These are phyloP conservation scores for Puccinia horiana DNA, from an alignment of 1,284 basidiomycete genomes.

Conservation along the genomic window DNA sequence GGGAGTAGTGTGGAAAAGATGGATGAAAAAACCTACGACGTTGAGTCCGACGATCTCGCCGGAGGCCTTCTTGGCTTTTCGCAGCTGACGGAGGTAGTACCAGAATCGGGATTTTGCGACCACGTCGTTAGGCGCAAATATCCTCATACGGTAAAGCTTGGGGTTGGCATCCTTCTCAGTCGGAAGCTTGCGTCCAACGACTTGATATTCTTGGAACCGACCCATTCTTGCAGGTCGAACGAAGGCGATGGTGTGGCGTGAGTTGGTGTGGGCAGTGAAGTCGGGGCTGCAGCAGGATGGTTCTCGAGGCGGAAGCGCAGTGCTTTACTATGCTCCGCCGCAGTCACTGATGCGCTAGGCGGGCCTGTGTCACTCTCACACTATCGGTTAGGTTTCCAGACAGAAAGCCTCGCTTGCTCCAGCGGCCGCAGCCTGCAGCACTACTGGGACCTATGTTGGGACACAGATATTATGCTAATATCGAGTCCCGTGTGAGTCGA, in stretches of 20 bases:
- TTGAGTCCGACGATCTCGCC: constrained; percentile 97
- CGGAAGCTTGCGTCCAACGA: constrained; percentile 95
- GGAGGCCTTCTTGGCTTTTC: constrained; percentile 99
- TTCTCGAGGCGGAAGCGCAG: too few species aligned
- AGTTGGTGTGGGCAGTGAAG: background rate
- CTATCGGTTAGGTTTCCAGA: too few species aligned
- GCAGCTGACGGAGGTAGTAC: constrained; percentile 98
- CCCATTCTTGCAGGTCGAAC: constrained; percentile 42
- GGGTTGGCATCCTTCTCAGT: constrained; percentile 89
- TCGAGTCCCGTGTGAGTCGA: too few species aligned
- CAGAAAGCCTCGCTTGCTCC: too few species aligned
- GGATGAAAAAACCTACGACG: background rate
- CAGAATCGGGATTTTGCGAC: constrained; percentile 99
- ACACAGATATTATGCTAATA: too few species aligned
- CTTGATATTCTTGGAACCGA: constrained; percentile 75
- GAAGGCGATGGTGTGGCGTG: background rate
- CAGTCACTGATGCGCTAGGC: too few species aligned
- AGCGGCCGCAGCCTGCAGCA: too few species aligned
- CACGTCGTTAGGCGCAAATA: constrained; percentile 96
- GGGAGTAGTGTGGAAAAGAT: background rate
- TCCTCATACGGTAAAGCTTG: constrained; percentile 99
- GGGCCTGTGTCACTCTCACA: too few species aligned
- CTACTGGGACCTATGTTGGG: too few species aligned
- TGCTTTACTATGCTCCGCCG: too few species aligned
- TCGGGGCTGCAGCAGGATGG: background rate